Base-by-base conservation (phyloP, 148 eudicot genomes). In the Camellia sinensis region DNA sequence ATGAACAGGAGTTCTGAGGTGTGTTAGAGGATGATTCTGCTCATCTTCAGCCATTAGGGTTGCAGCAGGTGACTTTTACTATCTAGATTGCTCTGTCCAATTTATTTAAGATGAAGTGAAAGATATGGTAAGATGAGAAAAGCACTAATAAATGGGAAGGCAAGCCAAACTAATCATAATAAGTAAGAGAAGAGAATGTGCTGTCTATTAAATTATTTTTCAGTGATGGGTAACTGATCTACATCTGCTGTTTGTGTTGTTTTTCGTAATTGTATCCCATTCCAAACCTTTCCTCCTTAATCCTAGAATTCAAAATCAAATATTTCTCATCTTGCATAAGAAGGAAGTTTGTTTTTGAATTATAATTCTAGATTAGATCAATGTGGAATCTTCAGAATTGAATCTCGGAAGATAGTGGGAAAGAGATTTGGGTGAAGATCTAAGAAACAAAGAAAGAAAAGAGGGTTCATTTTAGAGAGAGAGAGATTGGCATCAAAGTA, bases 1-100 rank as follows among this genome's bases (percentile, higher is more conserved):
- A 92, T 80, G 98, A 93, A 75, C 88, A 91, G 75, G 99, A 93
- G 53, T 96, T 96, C 84, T 96, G 99, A 98, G 86, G 91, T 76
- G 90, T 92, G 80, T 87, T 96, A 29, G 99, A 95, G 80, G 92
- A 93, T 67, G 83, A 86, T 52, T 81, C 92, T 43, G 89, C 92
- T 67, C 90, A 89, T 70, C 92, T 96, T 80, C 90, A 88, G 84
- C 89, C 97, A 29, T 79, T 78, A 48, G 98, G 99, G 50, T 85
- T 96, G 88, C 97, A 89, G 78, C 99, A 96, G 98, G 99, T 96
- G 73, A 67, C 70, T 76, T 21, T 60, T 74, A 22, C 46, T 17
- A 59, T 57, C 76, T 67, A 43, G 22, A 73, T 73, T 52, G 21
- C 48, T 50, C 45, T 50, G 9, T 72, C 75, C n/a, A 72, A 9